Conservation (phyloP, 805 yeast species). For the Schwanniomyces sp. region DNA sequence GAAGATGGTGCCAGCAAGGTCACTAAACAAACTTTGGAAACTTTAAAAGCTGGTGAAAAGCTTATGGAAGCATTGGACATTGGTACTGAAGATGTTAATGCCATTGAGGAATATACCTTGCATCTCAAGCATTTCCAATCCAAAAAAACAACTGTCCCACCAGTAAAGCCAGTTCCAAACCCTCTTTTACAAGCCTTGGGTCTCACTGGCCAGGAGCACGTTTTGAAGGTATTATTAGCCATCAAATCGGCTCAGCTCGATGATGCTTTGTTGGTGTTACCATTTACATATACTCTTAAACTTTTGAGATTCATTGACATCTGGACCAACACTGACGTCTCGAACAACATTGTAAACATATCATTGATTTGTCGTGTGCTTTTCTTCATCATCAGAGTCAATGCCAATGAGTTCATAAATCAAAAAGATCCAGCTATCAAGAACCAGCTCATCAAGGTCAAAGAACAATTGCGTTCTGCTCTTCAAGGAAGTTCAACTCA, state of each 20-base stretch:
- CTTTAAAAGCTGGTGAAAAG: constrained; percentile 92
- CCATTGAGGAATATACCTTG: constrained; percentile 48
- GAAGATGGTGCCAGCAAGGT: constrained; percentile 64
- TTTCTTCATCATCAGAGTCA: constrained; percentile 69
- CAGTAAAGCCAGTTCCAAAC: constrained; percentile 62
- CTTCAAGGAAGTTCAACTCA: constrained; percentile 53
- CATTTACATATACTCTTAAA: constrained; percentile 78
- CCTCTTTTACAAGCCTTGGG: constrained; percentile 74
- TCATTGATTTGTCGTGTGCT: constrained; percentile 72
- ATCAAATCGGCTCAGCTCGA: constrained; percentile 85
- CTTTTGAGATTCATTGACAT: constrained; percentile 71
- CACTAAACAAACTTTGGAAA: constrained; percentile 81
- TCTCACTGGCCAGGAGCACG: constrained; percentile 73
- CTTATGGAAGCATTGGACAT: constrained; percentile 89
- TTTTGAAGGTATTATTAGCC: constrained; percentile 65
- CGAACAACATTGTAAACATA: constrained; percentile 49
- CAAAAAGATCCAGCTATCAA: constrained; percentile 66
- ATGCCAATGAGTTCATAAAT: constrained; percentile 74
- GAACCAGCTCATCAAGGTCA: constrained; percentile 63
- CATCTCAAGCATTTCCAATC: constrained; percentile 37
- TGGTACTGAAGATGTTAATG: constrained; percentile 69
- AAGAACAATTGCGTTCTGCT: constrained; percentile 56
- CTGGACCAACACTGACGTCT: constrained; percentile 56
- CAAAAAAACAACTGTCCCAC: constrained; percentile 47
- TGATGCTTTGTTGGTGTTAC: constrained; percentile 88